Conservation (phyloP, 768 basidiomycete genomes). For the Pisolithus albus region DNA sequence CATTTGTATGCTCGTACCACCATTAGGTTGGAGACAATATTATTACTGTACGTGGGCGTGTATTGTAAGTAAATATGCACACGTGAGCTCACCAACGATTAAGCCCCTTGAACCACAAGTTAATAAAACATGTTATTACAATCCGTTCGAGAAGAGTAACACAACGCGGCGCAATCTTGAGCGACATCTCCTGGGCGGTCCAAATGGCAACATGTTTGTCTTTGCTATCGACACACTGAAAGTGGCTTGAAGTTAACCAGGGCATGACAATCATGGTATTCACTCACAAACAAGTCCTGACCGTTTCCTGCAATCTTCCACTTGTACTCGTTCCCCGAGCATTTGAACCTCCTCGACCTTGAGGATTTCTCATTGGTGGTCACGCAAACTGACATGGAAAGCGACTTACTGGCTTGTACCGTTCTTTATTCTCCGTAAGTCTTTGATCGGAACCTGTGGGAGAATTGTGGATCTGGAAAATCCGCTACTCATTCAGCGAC, state of each 20-base stretch:
- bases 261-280: not conserved
- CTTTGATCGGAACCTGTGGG: conserved; percentile 35
- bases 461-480: not conserved
- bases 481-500: not conserved
- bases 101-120: conserved; percentile 42
- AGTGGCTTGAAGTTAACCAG: not conserved
- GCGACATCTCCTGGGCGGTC: conserved; percentile 32
- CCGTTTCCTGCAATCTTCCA: conserved; percentile 46
- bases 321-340: conserved; percentile 43
- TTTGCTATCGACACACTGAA: conserved; percentile 44
- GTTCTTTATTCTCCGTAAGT: conserved; percentile 46
- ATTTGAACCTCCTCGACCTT: conserved; percentile 53
- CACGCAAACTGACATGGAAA: not conserved
- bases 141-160: conserved; percentile 41
- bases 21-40: not conserved
- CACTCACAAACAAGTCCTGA: conserved; percentile 40
- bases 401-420: conserved; percentile 40
- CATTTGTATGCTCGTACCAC: conserved; percentile 1
- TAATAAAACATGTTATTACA: conserved; percentile 47
- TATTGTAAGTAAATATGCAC: not conserved
- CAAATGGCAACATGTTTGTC: conserved; percentile 43
- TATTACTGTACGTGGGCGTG: not conserved
- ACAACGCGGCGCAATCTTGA: conserved; percentile 37
- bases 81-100: conserved; percentile 34
- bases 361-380: conserved; percentile 1